Conservation (phyloP, 345 rosid genomes). For the Populus alba region DNA sequence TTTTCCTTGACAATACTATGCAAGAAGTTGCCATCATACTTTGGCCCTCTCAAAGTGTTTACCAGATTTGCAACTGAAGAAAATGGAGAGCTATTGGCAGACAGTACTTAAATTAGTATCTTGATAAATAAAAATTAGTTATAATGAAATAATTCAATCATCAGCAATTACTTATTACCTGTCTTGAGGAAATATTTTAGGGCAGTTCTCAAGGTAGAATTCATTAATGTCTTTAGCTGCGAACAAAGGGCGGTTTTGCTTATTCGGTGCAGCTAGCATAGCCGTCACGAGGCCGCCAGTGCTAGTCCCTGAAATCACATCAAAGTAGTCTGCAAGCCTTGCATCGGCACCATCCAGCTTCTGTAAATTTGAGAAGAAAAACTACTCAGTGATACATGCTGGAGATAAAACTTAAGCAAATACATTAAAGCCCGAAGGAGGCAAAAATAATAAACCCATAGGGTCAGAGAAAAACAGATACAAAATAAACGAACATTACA, state of each 20-base stretch:
- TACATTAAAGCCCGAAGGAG: no score
- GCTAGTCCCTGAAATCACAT: no score
- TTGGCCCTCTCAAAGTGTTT: conserved; percentile 47
- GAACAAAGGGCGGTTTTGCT: conserved; percentile 53
- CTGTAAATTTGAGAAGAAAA: conserved; percentile 24
- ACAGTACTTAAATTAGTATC: not conserved
- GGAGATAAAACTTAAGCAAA: not conserved
- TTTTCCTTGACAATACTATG: no score
- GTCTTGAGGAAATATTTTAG: conserved; percentile 15
- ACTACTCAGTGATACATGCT: not conserved
- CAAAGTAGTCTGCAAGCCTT: no score
- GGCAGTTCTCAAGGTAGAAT: conserved; percentile 16
- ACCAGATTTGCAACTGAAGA: conserved; percentile 32
- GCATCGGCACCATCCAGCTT: conserved; percentile 53
- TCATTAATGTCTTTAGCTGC: conserved; percentile 59
- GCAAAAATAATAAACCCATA: no score
- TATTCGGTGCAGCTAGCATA: conserved; percentile 18
- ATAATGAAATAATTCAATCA: not conserved
- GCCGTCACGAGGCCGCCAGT: no score
- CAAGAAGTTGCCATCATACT: no score
- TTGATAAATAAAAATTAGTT: not conserved
- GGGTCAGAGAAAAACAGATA: no score
- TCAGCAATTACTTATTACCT: not conserved
- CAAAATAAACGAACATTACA: no score
- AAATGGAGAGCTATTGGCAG: conserved; percentile 11